Evolutionary conservation across 257 asterid species (phyloP).

Genomic region (Ocimum tenuiflorum): DNA sequence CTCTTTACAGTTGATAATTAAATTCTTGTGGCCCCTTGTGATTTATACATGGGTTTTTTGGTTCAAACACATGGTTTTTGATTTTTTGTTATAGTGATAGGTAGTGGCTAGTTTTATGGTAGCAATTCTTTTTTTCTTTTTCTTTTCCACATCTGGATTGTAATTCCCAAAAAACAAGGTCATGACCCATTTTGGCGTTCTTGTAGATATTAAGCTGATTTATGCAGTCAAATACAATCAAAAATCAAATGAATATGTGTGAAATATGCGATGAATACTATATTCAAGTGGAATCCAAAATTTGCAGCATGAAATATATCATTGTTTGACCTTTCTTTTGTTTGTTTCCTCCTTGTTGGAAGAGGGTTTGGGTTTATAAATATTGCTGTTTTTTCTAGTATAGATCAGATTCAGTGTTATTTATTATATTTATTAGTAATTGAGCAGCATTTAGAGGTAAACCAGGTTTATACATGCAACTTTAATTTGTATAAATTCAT

Average conservation of each 20-base stretch:
- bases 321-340: constrained; percentile 10
- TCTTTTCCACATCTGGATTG: constrained; percentile 16
- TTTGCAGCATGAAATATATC: no score
- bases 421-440: no score
- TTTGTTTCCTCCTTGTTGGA: constrained; percentile 5
- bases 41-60: constrained; percentile 20
- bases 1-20: constrained; percentile 14
- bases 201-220: no score
- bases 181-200: no score
- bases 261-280: no score
- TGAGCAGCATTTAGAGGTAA: neutral
- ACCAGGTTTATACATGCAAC: no score
- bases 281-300: no score
- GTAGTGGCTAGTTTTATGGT: neutral
- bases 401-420: neutral
- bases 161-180: no score
- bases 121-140: constrained; percentile 16
- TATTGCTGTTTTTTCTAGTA: neutral
- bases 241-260: neutral
- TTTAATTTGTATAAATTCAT: no score
- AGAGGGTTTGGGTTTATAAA: neutral
- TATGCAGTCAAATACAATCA: no score
- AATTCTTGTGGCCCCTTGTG: constrained; percentile 24
- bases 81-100: constrained; percentile 13
- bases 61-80: constrained; percentile 17